Base-by-base conservation (phyloP, 2,329 filamentous ascomycete genomes). In the Trichoderma harzianum region DNA sequence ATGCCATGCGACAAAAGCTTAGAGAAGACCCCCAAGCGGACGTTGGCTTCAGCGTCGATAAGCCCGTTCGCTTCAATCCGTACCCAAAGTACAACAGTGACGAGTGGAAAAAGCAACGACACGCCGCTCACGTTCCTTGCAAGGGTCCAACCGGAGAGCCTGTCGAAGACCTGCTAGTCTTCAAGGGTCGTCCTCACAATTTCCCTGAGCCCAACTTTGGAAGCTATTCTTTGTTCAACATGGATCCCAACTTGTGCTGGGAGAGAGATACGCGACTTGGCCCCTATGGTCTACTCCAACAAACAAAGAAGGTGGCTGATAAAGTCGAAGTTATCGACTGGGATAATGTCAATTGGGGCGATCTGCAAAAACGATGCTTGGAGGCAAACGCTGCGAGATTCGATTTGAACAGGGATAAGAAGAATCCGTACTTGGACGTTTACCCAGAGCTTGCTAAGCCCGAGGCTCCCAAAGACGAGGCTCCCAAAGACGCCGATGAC, bases 231-330 rank as follows among this genome's bases (percentile, higher is more conserved):
- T 82, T 86, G 6, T 80, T 92, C 64, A 87, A 85, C 16, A 84
- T 93, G 60, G 88, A 93, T 69, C 84, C 84, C 18, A 87, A 90
- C 72, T 76, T 92, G 18, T 93, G 90, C 80, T 91, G 89, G 76
- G 91, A 93, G 78, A 84, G 91, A 47, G 87, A 92, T 76, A 89
- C 91, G 7, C 89, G 93, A 68, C 88, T 93, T 51, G 90, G 91
- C 14, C 86, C 86, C 24, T 93, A 93, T 75, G 90, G 91, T 3
- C 83, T 88, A 74, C 81, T 81, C 3, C 83, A 86, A 30, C 82
- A 84, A 71, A 81, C 81, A 71, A 85, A 87, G 67, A 84, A 86
- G 68, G 81, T 84, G 4, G 80, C 79, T 73, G 80, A 78, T 14
- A 77, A 80, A 55, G 73, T 74, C 5, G 80, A 79, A 72, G 78